Evolutionary conservation across 2,329 filamentous ascomycete species (phyloP), one percentile per base, ranked within the genome.

Genomic region (Bipolaris oryzae): DNA sequence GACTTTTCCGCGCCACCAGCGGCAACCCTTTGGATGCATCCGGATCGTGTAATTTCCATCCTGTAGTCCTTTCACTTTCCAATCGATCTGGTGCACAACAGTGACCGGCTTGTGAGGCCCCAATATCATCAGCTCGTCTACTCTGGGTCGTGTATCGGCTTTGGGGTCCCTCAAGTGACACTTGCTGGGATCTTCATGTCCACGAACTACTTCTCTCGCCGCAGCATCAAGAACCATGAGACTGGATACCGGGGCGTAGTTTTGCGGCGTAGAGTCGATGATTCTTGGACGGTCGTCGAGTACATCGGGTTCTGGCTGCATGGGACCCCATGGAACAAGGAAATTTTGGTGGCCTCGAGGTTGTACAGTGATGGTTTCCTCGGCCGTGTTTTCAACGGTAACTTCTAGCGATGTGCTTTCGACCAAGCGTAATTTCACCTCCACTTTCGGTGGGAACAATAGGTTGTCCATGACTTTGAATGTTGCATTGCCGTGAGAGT

Each of bases 311-410:
- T 46, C 50, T 16, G 50, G 9, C 7, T 25, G 15, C 7, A 37
- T 45, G 18, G 50, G 50, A 15, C 50, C 50, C 50, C 50, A 46
- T 45, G 41, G 50, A n/a, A 46, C 23, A 23, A 52, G 28, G 13
- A 46, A 52, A 13, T 33, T 38, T 11, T 52, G 50, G 10, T 39
- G 33, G 33, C 50, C 48, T 38, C 16, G 41, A 46, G 50, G 23
- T 15, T 46, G 42, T 25, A 52, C 23, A n/a, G 42, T 52, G 21
- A 52, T 42, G 7, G 41, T 39, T 11, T 46, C 23, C 9, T 23
- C 18, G 13, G 28, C 21, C 18, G n/a, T 52, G 11, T 52, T 46
- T 7, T 28, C 42, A 16, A 45, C 50, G 2, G 50, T 38, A 3
- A 46, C 13, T 31, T 52, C 34, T 16, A 52, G 33, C 1, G 23